Evolutionary conservation across 495 filamentous ascomycete genomes (phyloP).

Genomic region (Penicillium macrosclerotiorum): DNA sequence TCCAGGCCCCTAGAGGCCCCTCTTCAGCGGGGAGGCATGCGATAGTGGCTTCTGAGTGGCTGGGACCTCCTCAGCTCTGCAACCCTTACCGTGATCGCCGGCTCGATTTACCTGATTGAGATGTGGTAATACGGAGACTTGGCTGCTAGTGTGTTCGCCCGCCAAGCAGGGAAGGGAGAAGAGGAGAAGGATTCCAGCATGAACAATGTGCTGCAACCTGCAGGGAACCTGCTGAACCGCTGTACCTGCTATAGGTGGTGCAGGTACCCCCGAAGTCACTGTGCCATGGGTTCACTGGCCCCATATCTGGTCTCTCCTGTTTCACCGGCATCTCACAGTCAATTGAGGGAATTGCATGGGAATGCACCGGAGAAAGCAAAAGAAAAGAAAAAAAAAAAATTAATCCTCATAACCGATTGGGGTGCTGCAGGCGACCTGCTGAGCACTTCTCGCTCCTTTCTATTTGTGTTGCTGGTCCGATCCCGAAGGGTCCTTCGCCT

Average conservation of each 20-base stretch:
- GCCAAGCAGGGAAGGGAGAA: neutral
- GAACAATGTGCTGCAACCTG: slow-evolving; percentile 6
- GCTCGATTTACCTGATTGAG: slow-evolving; percentile 9
- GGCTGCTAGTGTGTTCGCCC: slow-evolving; percentile 9
- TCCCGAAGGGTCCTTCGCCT: too few species aligned
- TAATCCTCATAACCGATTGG: neutral
- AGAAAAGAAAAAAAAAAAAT: too few species aligned
- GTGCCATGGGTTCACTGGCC: neutral
- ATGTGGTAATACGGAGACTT: slow-evolving; percentile 18
- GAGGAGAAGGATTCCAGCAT: slow-evolving; percentile 16
- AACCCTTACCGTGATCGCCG: slow-evolving; percentile 22
- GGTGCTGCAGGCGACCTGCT: neutral
- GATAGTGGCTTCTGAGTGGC: slow-evolving; percentile 5
- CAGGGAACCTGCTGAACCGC: neutral
- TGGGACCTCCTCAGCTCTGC: slow-evolving; percentile 18
- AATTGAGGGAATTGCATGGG: slow-evolving; percentile 1
- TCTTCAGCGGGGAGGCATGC: too few species aligned
- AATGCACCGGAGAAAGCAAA: slow-evolving; percentile 10
- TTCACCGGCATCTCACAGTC: slow-evolving; percentile 15
- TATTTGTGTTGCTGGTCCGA: too few species aligned
- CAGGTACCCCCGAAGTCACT: slow-evolving; percentile 9
- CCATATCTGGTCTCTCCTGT: slow-evolving; percentile 6
- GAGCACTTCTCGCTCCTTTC: too few species aligned
- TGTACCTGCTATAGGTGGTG: neutral
- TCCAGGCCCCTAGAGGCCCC: neutral